Evolutionary conservation across 225 moss, liverwort and hornwort genomes (phyloP).

Genomic region (Neckera pumila): DNA sequence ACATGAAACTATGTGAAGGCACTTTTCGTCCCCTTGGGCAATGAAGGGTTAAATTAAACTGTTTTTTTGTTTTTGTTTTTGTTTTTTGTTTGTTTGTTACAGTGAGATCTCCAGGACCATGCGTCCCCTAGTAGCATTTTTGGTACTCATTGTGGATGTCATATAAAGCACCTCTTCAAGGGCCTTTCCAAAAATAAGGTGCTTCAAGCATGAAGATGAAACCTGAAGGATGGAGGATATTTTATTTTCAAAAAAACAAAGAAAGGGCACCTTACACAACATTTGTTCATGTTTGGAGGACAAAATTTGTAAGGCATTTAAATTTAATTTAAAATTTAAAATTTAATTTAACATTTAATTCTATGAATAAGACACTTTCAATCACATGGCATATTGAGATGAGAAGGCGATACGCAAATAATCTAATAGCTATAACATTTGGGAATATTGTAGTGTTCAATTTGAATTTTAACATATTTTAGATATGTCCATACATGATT

Average conservation of each 20-base stretch:
- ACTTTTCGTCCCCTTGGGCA: no score
- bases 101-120: no score
- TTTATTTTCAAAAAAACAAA: not conserved
- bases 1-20: no score
- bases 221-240: accelerated
- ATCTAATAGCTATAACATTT: not conserved
- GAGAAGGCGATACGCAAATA: not conserved
- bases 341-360: no score
- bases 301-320: no score
- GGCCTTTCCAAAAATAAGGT: not conserved
- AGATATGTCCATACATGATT: not conserved
- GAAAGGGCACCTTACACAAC: accelerated
- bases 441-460: accelerated
- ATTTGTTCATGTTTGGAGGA: not conserved
- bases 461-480: not conserved
- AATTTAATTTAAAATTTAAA: no score
- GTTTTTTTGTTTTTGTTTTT: no score
- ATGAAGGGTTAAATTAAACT: no score
- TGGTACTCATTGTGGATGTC: not conserved
- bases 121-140: no score
- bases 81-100: no score
- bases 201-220: accelerated
- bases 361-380: not conserved
- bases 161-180: not conserved
- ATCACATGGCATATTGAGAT: not conserved